Evolutionary conservation across 306 rosid species (phyloP), one percentile per base, ranked within the genome.

Genomic region (Echinosophora koreensis): DNA sequence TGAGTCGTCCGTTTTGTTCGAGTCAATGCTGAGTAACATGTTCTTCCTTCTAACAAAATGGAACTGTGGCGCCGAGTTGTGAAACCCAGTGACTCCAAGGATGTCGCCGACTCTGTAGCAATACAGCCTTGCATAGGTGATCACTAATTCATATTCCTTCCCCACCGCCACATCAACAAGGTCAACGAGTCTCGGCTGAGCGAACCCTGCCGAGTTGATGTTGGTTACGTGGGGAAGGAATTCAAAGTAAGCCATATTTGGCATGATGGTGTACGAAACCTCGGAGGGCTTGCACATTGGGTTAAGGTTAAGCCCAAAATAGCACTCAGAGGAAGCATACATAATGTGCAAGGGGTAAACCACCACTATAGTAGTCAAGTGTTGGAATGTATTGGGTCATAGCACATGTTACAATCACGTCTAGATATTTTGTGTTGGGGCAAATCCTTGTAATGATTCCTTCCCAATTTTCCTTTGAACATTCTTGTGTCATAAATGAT

Each of bases 371-470:
- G 70, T 91, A 93, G 68, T 93, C 90, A 1, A 93, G 93, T 0
- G 94, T 93, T 2, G 98, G 88, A 57, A 93, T 90, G 69, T 93
- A 93, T 34, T 93, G 98, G 37, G 98, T 97, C 98, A 93, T 93
- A 5, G 97, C 90, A 4, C 98, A 97, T 0, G 98, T 93, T 1
- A 93, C 98, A 14, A 93, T 93, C 12, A 93, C 98, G 17, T 93
- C 97, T 1, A 93, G 71, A 73, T 90, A 91, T 82, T 93, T 93
- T 0, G 97, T 89, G 66, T 83, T 91, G 4, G 97, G 97, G 97
- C 96, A 93, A 81, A 93, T 78, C 77, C 84, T 87, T 9, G 82
- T 88, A 14, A 93, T 81, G 12, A 93, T 91, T 0, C 97, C 97
- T 71, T 93, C 96, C 98, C 93, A 91, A 46, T 86, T 77, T 8